Conservation (phyloP, 805 yeast genomes). For the Kluyveromyces wickerhamii region DNA sequence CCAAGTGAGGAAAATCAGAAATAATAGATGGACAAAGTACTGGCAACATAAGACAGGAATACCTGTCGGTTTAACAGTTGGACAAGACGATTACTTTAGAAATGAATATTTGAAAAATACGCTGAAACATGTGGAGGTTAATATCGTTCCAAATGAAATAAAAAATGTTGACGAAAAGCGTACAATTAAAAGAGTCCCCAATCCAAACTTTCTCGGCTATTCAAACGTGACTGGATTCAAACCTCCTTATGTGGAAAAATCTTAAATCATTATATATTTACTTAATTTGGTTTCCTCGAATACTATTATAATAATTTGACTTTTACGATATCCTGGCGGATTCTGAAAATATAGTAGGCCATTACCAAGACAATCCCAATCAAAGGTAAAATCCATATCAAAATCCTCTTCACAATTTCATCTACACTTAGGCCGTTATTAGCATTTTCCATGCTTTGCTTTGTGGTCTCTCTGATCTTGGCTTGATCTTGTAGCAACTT, state of each 20-base stretch:
- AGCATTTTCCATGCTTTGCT: conserved; percentile 9
- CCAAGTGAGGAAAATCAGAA: conserved; percentile 35
- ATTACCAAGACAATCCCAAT: conserved; percentile 23
- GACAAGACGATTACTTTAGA: conserved; percentile 18
- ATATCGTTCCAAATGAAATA: conserved; percentile 31
- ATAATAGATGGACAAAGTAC: conserved; percentile 41
- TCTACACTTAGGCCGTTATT: conserved; percentile 25
- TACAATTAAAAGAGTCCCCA: conserved; percentile 38
- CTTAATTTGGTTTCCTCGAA: no score
- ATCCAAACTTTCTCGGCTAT: conserved; percentile 40
- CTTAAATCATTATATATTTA: background rate
- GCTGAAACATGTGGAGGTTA: conserved; percentile 25
- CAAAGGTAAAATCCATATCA: conserved; percentile 27
- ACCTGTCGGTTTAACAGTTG: conserved; percentile 27
- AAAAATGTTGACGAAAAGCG: conserved; percentile 37
- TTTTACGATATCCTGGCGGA: conserved; percentile 30
- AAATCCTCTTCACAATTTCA: conserved; percentile 23
- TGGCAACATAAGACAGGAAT: conserved; percentile 39
- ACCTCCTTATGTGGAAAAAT: conserved; percentile 34
- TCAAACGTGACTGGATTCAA: conserved; percentile 37
- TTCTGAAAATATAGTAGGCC: conserved; percentile 30
- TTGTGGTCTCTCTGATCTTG: conserved; percentile 22
- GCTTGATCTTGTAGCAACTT: conserved; percentile 25
- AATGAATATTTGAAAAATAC: conserved; percentile 27
- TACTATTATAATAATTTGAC: conserved; percentile 25